These are phyloP conservation scores for Myriosclerotinia scirpicola DNA, from an alignment of 2,329 filamentous ascomycete species.

Conservation along the genomic window DNA sequence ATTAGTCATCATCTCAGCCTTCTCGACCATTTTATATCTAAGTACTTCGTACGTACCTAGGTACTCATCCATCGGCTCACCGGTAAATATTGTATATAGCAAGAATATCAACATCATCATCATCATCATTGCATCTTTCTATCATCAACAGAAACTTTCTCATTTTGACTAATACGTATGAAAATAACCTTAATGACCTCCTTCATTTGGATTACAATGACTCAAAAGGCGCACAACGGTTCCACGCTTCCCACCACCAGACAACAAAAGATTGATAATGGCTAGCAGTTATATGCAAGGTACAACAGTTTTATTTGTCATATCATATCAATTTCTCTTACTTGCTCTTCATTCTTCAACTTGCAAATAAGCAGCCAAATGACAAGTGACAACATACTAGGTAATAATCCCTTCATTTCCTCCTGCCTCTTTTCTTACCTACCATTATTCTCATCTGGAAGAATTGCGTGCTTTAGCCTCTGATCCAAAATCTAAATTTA, in stretches of 20 bases:
- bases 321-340: not conserved
- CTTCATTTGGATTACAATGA: no score
- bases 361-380: constrained; percentile 1
- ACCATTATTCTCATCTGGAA: no score
- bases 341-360: no score
- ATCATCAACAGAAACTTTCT: not conserved
- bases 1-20: constrained; percentile 4
- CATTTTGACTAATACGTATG: no score
- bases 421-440: not conserved
- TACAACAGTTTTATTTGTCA: not conserved
- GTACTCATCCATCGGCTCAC: no score
- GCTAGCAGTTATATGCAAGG: not conserved
- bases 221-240: not conserved
- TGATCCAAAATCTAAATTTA: not conserved
- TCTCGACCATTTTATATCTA: no score
- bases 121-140: no score
- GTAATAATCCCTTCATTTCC: not conserved
- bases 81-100: no score
- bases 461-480: constrained; percentile 10
- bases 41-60: no score
- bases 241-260: not conserved
- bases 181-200: not conserved
- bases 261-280: not conserved
- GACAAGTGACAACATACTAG: no score
- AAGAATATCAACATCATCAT: no score